Percentiles rank a stretch among this genome's conserved stretches.
These are phyloP conservation scores for Chalciporus sphaerocephalus DNA, from an alignment of 768 basidiomycete genomes.

Conservation along the genomic window DNA sequence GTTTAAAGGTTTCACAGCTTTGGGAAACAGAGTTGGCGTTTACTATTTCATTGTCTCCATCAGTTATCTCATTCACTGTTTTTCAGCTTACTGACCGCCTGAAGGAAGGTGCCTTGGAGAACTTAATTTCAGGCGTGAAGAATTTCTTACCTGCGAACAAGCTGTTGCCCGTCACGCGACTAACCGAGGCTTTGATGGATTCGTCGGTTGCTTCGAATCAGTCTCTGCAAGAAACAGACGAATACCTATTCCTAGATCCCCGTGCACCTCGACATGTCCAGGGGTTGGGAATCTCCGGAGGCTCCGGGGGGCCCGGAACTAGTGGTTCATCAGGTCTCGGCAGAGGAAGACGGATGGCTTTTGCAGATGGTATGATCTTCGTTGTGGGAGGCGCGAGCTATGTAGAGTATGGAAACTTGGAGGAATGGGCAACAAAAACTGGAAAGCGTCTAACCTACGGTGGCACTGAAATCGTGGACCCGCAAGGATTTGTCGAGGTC, in stretches of 20 bases:
- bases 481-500: slow-evolving; percentile 74
- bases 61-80: background rate
- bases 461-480: slow-evolving; percentile 91
- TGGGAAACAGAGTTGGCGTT: slow-evolving; percentile 75
- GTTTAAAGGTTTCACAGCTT: slow-evolving; percentile 88
- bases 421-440: slow-evolving; percentile 84
- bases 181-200: slow-evolving; percentile 97
- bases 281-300: slow-evolving; percentile 45
- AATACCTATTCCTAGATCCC: slow-evolving; percentile 92
- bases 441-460: slow-evolving; percentile 91
- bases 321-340: slow-evolving; percentile 32
- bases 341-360: slow-evolving; percentile 64
- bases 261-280: slow-evolving; percentile 60
- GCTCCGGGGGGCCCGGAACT: slow-evolving; percentile 41
- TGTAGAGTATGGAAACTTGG: slow-evolving; percentile 94
- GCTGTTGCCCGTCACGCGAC: slow-evolving; percentile 84
- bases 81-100: slow-evolving; percentile 85
- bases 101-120: slow-evolving; percentile 95
- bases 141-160: slow-evolving; percentile 96
- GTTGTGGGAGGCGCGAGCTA: slow-evolving; percentile 96
- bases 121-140: slow-evolving; percentile 94
- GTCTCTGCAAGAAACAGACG: slow-evolving; percentile 94
- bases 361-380: slow-evolving; percentile 86
- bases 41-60: background rate
- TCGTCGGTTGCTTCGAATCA: slow-evolving; percentile 90